Percentiles rank a stretch among this genome's conserved stretches.
Conservation (phyloP, 345 rosid genomes). For the Salix udensis region DNA sequence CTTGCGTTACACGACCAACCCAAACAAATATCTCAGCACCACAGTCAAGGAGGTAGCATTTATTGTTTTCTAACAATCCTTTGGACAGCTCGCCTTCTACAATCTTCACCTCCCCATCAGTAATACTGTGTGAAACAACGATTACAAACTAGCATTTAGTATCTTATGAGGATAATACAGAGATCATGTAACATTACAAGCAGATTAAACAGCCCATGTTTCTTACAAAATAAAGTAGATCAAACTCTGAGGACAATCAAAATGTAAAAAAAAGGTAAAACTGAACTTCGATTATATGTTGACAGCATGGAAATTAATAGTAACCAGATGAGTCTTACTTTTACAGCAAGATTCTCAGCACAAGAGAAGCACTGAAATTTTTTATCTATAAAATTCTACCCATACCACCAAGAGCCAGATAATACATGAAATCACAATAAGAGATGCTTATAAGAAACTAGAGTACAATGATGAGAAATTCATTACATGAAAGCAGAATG, state of each 20-base stretch:
- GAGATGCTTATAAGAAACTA: neutral
- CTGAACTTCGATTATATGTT: neutral
- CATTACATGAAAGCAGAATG: neutral
- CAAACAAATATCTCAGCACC: constrained; percentile 91
- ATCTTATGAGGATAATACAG: constrained; percentile 1
- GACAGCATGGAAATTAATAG: neutral
- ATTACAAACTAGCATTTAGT: constrained; percentile 26
- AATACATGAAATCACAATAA: neutral
- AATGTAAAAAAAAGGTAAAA: neutral
- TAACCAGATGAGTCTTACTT: neutral
- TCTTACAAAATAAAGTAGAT: neutral
- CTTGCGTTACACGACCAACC: constrained; percentile 97
- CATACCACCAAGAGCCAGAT: neutral
- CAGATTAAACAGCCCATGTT: neutral
- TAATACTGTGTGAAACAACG: constrained; percentile 45
- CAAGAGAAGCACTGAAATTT: neutral
- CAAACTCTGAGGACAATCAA: neutral
- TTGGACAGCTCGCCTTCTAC: constrained; percentile 78
- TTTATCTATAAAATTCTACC: neutral
- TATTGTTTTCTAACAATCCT: constrained; percentile 72
- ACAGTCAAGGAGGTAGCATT: constrained; percentile 75
- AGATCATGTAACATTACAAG: neutral
- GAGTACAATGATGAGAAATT: neutral
- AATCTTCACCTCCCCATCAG: constrained; percentile 49
- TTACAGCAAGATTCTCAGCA: neutral